Evolutionary conservation across 2,329 filamentous ascomycete species (phyloP).

Genomic region (Talaromyces sp.): DNA sequence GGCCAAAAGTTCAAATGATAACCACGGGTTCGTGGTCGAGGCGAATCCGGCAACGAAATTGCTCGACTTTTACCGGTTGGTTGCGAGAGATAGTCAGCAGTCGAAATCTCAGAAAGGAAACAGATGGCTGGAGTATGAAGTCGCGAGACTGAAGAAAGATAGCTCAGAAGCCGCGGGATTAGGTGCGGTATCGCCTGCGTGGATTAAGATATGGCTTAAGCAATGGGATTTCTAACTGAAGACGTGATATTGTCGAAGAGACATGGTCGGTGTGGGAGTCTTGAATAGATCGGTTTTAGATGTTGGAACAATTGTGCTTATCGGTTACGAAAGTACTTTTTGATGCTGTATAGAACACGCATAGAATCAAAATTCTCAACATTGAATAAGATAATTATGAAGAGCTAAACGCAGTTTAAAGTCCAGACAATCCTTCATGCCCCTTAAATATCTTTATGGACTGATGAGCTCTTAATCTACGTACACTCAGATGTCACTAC

Average conservation of each 20-base stretch:
- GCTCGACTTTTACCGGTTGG: constrained; percentile 5
- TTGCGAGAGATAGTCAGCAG: not conserved
- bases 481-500: no score
- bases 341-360: not conserved
- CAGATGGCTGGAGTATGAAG: not conserved
- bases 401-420: no score
- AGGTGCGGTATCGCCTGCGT: constrained; percentile 3
- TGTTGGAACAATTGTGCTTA: not conserved
- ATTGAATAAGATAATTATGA: no score
- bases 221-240: constrained; percentile 10
- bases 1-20: constrained; percentile 4
- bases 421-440: no score
- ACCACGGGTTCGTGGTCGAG: constrained; percentile 8
- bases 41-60: constrained; percentile 10
- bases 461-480: no score
- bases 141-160: constrained; percentile 6
- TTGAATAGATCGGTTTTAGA: not conserved
- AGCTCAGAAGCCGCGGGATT: constrained; percentile 7
- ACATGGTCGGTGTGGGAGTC: not conserved
- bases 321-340: not conserved
- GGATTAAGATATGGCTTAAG: constrained; percentile 11
- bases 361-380: not conserved
- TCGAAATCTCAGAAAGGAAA: not conserved
- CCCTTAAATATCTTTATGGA: no score
- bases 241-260: not conserved